Percentiles rank a stretch among this genome's conserved stretches.
Conservation (phyloP, 2,329 filamentous ascomycete genomes). For the Trichoderma breve region DNA sequence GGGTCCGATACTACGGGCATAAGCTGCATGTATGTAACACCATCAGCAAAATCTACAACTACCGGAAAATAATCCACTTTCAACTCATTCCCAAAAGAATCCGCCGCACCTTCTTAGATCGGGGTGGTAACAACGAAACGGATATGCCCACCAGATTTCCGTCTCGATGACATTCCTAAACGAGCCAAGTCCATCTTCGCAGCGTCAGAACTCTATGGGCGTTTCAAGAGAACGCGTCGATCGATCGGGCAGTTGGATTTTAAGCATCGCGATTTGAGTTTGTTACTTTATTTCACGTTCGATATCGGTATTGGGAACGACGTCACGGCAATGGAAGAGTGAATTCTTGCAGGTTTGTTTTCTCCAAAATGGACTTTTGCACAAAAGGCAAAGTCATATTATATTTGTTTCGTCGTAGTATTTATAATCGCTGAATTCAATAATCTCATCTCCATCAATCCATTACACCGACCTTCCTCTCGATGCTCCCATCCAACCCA, state of each 20-base stretch:
- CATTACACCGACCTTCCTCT: not conserved
- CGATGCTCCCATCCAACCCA: not conserved
- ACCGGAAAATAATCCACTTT: not conserved
- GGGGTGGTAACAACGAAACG: not conserved
- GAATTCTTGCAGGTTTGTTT: not conserved
- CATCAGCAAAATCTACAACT: not conserved
- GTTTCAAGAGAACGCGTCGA: not conserved
- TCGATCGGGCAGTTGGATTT: not conserved
- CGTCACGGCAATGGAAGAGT: not conserved
- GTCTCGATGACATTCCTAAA: conserved; percentile 13
- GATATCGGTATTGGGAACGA: not conserved
- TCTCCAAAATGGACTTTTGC: not conserved
- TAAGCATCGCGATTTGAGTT: not conserved
- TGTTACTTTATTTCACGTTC: not conserved
- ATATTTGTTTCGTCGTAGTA: not conserved
- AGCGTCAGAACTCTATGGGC: conserved; percentile 10
- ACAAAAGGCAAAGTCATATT: not conserved
- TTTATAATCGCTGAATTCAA: conserved; percentile 2
- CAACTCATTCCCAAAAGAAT: not conserved
- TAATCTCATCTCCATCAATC: conserved; percentile 8
- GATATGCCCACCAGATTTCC: not conserved
- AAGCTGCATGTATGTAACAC: too few species aligned
- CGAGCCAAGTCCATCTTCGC: not conserved
- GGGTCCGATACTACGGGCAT: not conserved
- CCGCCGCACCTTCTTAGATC: not conserved